Percentiles rank a stretch among this genome's conserved stretches.
Conservation (phyloP, 2,329 filamentous ascomycete genomes). For the Cercospora sp. region DNA sequence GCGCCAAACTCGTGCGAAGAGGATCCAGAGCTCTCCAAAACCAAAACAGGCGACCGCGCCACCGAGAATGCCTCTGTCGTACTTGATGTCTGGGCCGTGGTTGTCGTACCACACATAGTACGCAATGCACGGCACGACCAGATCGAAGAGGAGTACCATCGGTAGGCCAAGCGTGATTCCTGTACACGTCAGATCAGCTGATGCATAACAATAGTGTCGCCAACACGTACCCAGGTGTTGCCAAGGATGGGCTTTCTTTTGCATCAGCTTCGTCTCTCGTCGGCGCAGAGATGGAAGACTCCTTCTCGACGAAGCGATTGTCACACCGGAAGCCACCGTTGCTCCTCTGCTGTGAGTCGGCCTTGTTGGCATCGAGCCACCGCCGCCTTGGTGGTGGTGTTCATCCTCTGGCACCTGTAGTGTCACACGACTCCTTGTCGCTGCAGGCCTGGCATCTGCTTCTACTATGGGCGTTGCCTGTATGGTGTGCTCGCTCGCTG, state of each 20-base stretch:
- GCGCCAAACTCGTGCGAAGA: constrained; percentile 34
- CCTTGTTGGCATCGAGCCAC: background rate
- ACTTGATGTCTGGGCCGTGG: constrained; percentile 29
- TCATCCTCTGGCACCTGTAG: constrained; percentile 20
- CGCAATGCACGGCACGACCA: constrained; percentile 37
- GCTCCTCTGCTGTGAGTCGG: constrained; percentile 24
- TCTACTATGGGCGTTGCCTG: constrained; percentile 11
- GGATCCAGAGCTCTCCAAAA: constrained; percentile 38
- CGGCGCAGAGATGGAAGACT: constrained; percentile 30
- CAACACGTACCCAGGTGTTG: constrained; percentile 28
- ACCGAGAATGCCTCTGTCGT: constrained; percentile 36
- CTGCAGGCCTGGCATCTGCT: constrained; percentile 10
- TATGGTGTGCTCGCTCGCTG: constrained; percentile 20
- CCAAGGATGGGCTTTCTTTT: constrained; percentile 34
- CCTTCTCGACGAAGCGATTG: constrained; percentile 21
- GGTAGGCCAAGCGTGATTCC: constrained; percentile 37
- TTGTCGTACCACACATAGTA: constrained; percentile 38
- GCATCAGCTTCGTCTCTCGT: constrained; percentile 33
- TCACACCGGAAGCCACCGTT: constrained; percentile 20
- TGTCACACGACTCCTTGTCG: constrained; percentile 16
- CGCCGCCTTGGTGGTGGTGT: constrained; percentile 12
- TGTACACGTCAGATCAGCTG: constrained; percentile 16
- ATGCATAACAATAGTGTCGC: background rate
- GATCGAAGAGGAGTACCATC: constrained; percentile 37
- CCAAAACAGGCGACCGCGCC: constrained; percentile 36